phyloP scores from a whole-genome alignment of 2,329 filamentous ascomycete species.

The Monilinia fructigena region DNA sequence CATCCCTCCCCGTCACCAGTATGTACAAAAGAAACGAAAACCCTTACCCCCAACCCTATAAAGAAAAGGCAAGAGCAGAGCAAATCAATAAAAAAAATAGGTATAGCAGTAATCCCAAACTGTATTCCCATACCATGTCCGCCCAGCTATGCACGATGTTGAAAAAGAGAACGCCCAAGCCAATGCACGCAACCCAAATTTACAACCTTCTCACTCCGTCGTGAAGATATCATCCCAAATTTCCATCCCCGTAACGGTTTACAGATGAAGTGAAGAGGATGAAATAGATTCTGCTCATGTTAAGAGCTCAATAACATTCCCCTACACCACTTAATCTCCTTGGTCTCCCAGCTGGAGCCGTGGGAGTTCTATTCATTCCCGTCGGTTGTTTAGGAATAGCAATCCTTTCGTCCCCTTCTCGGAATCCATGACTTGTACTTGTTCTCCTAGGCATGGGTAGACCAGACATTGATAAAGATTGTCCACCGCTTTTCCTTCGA shows the following conservation, averaged over 20 bases:
- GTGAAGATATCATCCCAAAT: slow-evolving; percentile 4
- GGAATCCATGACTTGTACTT: slow-evolving; percentile 34
- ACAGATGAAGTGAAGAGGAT: slow-evolving; percentile 20
- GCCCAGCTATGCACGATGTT: slow-evolving; percentile 19
- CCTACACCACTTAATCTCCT: slow-evolving; percentile 54
- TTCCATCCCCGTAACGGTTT: slow-evolving; percentile 29
- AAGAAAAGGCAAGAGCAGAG: slow-evolving; percentile 6
- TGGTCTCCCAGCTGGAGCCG: slow-evolving; percentile 33
- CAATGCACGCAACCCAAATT: slow-evolving; percentile 29
- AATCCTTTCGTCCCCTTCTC: slow-evolving; percentile 31
- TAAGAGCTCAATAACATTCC: slow-evolving; percentile 51
- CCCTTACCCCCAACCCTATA: neutral
- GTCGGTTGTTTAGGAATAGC: slow-evolving; percentile 32
- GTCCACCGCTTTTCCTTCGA: slow-evolving; percentile 51
- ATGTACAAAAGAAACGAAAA: slow-evolving; percentile 11
- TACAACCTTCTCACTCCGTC: slow-evolving; percentile 1
- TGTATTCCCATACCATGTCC: slow-evolving; percentile 16
- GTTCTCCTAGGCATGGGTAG: slow-evolving; percentile 31
- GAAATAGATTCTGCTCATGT: neutral
- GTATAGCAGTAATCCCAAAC: slow-evolving; percentile 20
- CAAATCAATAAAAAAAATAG: slow-evolving; percentile 13
- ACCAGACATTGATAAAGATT: slow-evolving; percentile 34
- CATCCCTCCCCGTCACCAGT: neutral
- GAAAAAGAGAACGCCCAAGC: slow-evolving; percentile 25
- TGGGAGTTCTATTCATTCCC: neutral